Evolutionary conservation across 768 basidiomycete genomes (phyloP), one percentile per base, ranked within the genome.

Genomic region (Xerocomus potaroensis): DNA sequence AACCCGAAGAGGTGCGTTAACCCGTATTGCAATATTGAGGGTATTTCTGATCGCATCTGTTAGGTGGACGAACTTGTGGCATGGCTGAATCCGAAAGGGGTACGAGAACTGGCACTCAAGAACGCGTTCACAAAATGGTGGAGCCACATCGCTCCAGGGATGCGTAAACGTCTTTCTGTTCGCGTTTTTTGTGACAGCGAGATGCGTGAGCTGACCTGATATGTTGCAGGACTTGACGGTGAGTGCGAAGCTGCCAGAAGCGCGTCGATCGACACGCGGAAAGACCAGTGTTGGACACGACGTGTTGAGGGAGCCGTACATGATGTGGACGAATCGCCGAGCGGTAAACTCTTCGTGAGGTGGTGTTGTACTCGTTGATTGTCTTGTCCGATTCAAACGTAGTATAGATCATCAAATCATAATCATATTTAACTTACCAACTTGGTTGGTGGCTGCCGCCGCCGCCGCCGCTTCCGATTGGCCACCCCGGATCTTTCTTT

Each of bases 41-140:
- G 34, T 39, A 18, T 41, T 9, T 33, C 53, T 57, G 48, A 66
- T 10, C 34, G 12, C 18, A 24, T 24, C 27, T 35, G 51, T 45
- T 37, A 97, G 94, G 67, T 95, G 45, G 85, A 91, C 30, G 81
- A 84, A 46, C 88, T 89, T 59, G 65, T 91, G 24, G 76, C 81
- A 5, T 99, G 95, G 94, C 72, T 99, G 15, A 96, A 95, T 62
- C 75, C 83, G 26, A 94, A 92, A 70, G 95, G 96, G 4, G 80
- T 85, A 44, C 83, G 95, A 44, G 95, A 99, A 67, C 70, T 85
- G 33, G 83, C 83, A 24, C 73, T 94, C 35, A 89, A 86, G 69
- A 80, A 82, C 40, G 69, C 77, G 1, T 69, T 99, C 49, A 78
- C 77, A 14, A 91, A 89, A 62, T 91, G 89, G 84, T 87, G 85